These are phyloP conservation scores for Ustulina deusta DNA, from an alignment of 2,329 filamentous ascomycete species.

Conservation along the genomic window DNA sequence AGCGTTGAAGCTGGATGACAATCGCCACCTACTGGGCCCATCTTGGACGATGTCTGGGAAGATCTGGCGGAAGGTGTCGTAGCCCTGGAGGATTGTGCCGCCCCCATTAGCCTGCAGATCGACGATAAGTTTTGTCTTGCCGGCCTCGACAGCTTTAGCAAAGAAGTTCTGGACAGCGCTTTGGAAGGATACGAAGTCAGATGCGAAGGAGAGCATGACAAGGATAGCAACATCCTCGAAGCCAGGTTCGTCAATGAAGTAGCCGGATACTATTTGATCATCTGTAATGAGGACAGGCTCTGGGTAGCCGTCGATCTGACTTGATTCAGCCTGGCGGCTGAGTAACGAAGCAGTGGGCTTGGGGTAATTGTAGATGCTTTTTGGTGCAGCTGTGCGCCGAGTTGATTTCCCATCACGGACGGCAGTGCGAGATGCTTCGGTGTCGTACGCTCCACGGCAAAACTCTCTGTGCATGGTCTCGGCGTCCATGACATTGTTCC, in stretches of 20 bases:
- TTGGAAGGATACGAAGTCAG: slow-evolving; percentile 32
- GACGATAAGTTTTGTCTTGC: slow-evolving; percentile 37
- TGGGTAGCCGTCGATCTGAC: slow-evolving; percentile 35
- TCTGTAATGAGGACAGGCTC: slow-evolving; percentile 34
- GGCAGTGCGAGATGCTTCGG: slow-evolving; percentile 10
- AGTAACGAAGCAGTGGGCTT: slow-evolving; percentile 14
- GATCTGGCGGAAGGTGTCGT: slow-evolving; percentile 39
- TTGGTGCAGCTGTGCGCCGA: slow-evolving; percentile 17
- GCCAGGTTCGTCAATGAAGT: slow-evolving; percentile 36
- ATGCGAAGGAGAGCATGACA: slow-evolving; percentile 34
- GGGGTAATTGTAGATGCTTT: slow-evolving; percentile 18
- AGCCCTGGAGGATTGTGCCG: slow-evolving; percentile 36
- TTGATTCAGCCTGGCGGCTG: slow-evolving; percentile 19
- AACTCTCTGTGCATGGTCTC: slow-evolving; percentile 38
- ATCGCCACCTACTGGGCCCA: slow-evolving; percentile 33
- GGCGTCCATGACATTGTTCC: slow-evolving; percentile 32
- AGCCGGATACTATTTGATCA: slow-evolving; percentile 33
- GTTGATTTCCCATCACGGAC: slow-evolving; percentile 10
- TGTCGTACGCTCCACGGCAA: slow-evolving; percentile 31
- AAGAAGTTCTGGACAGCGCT: slow-evolving; percentile 34
- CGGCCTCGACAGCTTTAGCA: slow-evolving; percentile 30
- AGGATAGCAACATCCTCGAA: slow-evolving; percentile 38
- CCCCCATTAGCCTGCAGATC: slow-evolving; percentile 37
- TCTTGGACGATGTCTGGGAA: slow-evolving; percentile 38
- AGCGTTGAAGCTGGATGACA: slow-evolving; percentile 30